Percentiles rank a stretch among this genome's conserved stretches.
Evolutionary conservation across 1,139 yeast genomes (phyloP).

Genomic region (Nadsonia starkeyi-henricii): DNA sequence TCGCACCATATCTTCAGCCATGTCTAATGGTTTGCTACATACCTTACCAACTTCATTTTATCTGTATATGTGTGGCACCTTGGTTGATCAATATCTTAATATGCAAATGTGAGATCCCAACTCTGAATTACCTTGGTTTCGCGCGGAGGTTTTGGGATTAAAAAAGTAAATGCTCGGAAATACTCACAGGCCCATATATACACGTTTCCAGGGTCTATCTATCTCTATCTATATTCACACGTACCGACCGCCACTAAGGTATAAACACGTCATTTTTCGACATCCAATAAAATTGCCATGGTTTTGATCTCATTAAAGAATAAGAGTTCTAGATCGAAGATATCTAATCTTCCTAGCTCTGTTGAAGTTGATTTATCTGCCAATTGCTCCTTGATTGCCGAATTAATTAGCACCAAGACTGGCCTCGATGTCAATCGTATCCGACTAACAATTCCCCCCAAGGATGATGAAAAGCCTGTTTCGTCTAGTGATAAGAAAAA

Average conservation of each 20-base stretch:
- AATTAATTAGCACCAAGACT: constrained; percentile 18
- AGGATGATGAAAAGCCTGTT: constrained; percentile 14
- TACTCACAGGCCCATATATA: background rate
- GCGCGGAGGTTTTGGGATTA: background rate
- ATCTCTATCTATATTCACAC: background rate
- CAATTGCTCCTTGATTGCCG: constrained; percentile 15
- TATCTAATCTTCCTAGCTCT: constrained; percentile 18
- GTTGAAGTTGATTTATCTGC: constrained; percentile 17
- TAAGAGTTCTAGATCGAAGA: constrained; percentile 13
- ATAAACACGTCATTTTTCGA: too few relatives aligned
- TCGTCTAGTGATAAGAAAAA: constrained; percentile 19
- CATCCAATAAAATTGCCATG: constrained; percentile 8
- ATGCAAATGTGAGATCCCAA: background rate
- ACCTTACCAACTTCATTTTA: constrained; percentile 42
- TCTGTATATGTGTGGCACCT: background rate
- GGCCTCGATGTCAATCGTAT: constrained; percentile 21
- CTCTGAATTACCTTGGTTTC: background rate
- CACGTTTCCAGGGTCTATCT: background rate
- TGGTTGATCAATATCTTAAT: background rate
- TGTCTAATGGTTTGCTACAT: constrained; percentile 6
- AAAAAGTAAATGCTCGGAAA: background rate
- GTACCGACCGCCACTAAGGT: background rate
- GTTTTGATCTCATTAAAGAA: constrained; percentile 16
- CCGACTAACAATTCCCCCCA: constrained; percentile 22
- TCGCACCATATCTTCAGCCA: too few relatives aligned